These are phyloP conservation scores for Nitzschia sp. DNA, from an alignment of 108 stramenopile genomes.

Conservation along the genomic window DNA sequence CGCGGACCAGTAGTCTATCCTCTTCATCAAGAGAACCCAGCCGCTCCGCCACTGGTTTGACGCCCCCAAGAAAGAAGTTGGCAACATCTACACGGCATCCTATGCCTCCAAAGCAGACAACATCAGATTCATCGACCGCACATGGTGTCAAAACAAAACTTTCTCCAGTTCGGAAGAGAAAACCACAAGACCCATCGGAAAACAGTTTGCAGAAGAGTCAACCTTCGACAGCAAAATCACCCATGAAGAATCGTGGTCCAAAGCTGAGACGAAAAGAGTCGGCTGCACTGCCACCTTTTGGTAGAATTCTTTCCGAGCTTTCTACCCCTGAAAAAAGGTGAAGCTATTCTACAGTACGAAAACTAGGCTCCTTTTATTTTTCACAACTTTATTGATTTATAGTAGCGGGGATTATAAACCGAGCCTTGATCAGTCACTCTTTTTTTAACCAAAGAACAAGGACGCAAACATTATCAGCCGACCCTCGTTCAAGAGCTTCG, in stretches of 20 bases:
- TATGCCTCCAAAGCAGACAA: too few relatives aligned
- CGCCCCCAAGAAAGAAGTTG: slow-evolving; percentile 29
- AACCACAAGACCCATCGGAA: not conserved
- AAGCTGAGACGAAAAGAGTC: slow-evolving; percentile 13
- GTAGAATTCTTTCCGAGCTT: slow-evolving; percentile 27
- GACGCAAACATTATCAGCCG: slow-evolving; percentile 84
- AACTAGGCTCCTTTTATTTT: too few relatives aligned
- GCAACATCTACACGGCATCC: slow-evolving; percentile 5
- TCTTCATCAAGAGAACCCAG: not conserved
- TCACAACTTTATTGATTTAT: not conserved
- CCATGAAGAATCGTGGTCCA: not conserved
- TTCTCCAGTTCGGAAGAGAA: not conserved
- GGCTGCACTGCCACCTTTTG: slow-evolving; percentile 21
- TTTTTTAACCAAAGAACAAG: slow-evolving; percentile 73
- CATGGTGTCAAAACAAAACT: not conserved
- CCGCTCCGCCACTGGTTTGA: slow-evolving; percentile 15
- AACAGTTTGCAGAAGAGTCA: not conserved
- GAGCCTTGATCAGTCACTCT: not conserved
- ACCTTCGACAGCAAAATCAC: not conserved
- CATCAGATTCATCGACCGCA: not conserved
- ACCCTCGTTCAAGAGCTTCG: slow-evolving; percentile 78
- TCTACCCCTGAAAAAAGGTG: not conserved
- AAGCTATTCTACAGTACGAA: not conserved
- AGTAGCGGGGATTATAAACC: not conserved
- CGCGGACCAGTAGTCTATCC: not conserved